These are phyloP conservation scores for Apiotrichum gracile DNA, from an alignment of 1,284 basidiomycete genomes.

Conservation along the genomic window DNA sequence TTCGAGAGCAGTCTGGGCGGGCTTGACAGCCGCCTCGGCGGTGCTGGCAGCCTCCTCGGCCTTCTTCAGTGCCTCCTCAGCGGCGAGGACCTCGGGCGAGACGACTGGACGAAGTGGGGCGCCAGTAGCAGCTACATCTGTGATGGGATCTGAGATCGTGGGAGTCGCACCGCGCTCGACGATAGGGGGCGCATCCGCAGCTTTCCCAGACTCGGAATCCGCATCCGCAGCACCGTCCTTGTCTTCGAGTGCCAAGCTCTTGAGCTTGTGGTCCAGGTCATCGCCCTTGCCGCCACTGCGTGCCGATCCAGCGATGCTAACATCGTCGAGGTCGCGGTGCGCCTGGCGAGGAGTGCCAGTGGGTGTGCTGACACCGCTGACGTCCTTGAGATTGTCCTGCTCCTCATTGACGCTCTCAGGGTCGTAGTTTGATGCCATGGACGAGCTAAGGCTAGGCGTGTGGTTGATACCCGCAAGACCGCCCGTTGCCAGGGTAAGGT, in stretches of 20 bases:
- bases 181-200: background rate
- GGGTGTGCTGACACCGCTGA: conserved; percentile 40
- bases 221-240: background rate
- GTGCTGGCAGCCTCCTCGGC: background rate
- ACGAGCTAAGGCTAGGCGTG: conserved; percentile 19
- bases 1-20: conserved; percentile 8
- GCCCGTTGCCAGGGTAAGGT: conserved; percentile 30
- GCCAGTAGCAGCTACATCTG: background rate
- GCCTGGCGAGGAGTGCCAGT: conserved; percentile 39
- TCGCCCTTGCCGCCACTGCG: conserved; percentile 1
- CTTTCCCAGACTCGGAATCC: background rate
- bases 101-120: background rate
- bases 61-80: background rate
- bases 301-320: conserved; percentile 4
- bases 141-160: background rate
- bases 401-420: conserved; percentile 24
- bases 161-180: background rate
- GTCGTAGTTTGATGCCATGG: conserved; percentile 32
- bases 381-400: conserved; percentile 34
- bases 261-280: conserved; percentile 3
- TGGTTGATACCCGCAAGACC: conserved; percentile 8
- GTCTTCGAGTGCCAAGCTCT: background rate
- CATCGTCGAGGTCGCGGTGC: conserved; percentile 24
- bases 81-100: background rate
- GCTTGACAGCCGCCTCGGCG: conserved; percentile 19